These are phyloP conservation scores for Kokia cookei DNA, from an alignment of 441 rosid genomes.

Conservation along the genomic window DNA sequence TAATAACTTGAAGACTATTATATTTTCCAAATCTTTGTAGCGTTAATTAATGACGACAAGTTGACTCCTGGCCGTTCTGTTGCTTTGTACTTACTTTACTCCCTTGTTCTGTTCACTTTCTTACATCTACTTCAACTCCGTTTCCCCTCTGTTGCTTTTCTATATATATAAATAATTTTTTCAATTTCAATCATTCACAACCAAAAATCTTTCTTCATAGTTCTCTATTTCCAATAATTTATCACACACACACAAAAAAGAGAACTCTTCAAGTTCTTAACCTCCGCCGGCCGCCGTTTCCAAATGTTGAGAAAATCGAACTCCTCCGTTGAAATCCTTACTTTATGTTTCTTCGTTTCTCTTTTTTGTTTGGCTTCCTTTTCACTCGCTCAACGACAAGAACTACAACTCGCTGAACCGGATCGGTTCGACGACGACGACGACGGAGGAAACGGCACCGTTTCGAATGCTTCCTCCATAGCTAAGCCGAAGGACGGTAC, in stretches of 20 bases:
- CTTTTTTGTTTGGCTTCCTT: conserved; percentile 3
- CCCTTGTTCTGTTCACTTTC: not conserved
- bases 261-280: not conserved
- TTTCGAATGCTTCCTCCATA: conserved; percentile 35
- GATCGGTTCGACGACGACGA: conserved; percentile 4
- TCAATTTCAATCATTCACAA: not conserved
- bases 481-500: conserved; percentile 70
- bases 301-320: conserved; percentile 2
- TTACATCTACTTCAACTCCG: not conserved
- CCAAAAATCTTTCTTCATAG: not conserved
- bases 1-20: not conserved
- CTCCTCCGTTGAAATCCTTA: not conserved
- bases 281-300: conserved; percentile 2
- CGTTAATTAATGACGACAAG: conserved; percentile 3
- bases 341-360: not conserved
- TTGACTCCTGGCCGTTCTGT: not conserved
- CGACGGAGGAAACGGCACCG: conserved; percentile 8
- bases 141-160: not conserved
- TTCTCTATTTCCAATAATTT: not conserved
- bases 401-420: conserved; percentile 1
- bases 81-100: not conserved
- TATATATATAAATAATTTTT: not conserved
- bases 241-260: not conserved
- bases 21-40: not conserved
- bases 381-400: conserved; percentile 5